Base-by-base conservation (phyloP, 1,284 basidiomycete genomes). In the Marasmius oreades region DNA sequence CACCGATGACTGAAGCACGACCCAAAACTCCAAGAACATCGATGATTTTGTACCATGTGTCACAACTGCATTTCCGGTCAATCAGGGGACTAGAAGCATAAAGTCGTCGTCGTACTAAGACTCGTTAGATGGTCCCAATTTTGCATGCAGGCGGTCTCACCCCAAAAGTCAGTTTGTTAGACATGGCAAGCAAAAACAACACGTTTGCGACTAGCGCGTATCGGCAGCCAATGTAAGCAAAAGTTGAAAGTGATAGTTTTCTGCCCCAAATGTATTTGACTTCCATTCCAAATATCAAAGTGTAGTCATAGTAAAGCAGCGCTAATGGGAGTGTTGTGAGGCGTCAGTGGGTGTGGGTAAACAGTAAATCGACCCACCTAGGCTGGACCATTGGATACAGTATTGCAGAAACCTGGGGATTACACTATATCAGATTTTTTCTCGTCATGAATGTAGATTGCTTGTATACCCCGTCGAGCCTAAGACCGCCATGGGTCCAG, bases 131-230 rank as follows among this genome's bases (percentile, higher is more conserved):
- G 23, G 4, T 24, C 22, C 22, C n/a, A 23, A 23, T n/a, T 6
- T 20, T 7, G 22, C 11, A 39, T 1, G 18, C 16, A n/a, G n/a
- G 11, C 18, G 14, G 28, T 22, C 23, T 14, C 39, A 54, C 50
- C 59, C 63, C 62, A 53, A 60, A 46, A 37, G 44, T 16, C 11
- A 62, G 61, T 31, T 61, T 57, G 12, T 62, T 58, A 2, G 63
- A 48, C 16, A 66, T 64, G 3, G 61, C 59, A 26, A 67, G 52
- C 14, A 67, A 56, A 48, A 64, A 67, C 1, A 66, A 22, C 6
- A 67, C 39, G 53, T 67, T 67, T 34, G 66, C 65, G 16, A 66
- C 55, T 14, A 67, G 57, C 7, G 60, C 61, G 47, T 66, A 67
- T 39, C 66, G 62, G 54, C 66, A 67, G 44, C 58, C 61, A 20